Conservation (phyloP, 441 rosid species). For the Adansonia madagascariensis region DNA sequence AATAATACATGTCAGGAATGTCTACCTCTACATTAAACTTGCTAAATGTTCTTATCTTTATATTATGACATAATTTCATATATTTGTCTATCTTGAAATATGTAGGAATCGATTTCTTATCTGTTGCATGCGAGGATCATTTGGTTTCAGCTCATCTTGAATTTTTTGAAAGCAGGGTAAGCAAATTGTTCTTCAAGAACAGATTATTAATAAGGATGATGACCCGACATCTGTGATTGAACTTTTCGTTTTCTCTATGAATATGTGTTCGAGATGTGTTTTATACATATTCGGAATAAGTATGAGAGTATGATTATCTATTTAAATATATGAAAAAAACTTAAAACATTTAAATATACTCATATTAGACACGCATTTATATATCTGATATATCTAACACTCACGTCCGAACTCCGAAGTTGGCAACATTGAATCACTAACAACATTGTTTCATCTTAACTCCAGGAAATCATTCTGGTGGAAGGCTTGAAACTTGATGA, state of each 20-base stretch:
- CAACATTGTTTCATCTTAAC: background rate
- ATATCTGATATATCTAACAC: too few species aligned
- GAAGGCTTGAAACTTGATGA: constrained; percentile 61
- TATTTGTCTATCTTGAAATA: background rate
- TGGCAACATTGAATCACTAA: background rate
- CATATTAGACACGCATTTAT: background rate
- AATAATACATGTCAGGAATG: background rate
- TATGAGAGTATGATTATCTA: background rate
- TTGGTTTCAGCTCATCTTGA: constrained; percentile 51
- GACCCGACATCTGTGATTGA: too few species aligned
- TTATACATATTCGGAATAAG: too few species aligned
- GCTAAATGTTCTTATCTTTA: background rate
- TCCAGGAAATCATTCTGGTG: constrained; percentile 59
- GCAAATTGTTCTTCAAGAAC: constrained; percentile 20
- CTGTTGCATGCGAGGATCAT: constrained; percentile 57
- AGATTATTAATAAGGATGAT: background rate
- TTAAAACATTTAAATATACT: background rate
- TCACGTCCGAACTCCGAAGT: too few species aligned
- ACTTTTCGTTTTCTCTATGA: too few species aligned
- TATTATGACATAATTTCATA: background rate
- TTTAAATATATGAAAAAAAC: background rate
- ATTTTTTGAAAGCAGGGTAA: constrained; percentile 56
- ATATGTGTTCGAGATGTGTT: too few species aligned
- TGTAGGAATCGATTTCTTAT: constrained; percentile 63
- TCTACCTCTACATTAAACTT: background rate